These are phyloP conservation scores for Mycena galopus DNA, from an alignment of 768 basidiomycete genomes.

Conservation along the genomic window DNA sequence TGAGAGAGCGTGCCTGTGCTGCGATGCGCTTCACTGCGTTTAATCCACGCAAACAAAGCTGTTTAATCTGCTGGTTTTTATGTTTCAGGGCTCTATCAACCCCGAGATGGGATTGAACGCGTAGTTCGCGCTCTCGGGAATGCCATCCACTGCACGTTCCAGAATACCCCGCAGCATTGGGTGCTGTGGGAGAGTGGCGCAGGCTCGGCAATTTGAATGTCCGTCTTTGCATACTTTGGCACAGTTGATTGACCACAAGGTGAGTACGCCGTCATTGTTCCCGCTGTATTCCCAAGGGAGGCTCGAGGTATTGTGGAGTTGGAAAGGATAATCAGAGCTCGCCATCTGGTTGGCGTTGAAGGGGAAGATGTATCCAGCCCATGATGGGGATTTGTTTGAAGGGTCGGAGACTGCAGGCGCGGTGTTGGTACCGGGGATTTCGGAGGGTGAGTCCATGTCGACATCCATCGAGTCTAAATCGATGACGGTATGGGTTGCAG, in stretches of 20 bases:
- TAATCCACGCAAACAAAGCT: neutral
- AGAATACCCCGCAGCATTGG: neutral
- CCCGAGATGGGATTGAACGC: neutral
- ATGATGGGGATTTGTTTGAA: too few relatives aligned
- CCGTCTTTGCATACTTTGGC: too few relatives aligned
- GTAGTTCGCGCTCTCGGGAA: conserved; percentile 1
- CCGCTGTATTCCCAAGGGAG: neutral
- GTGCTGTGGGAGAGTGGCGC: neutral
- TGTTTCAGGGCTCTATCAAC: neutral
- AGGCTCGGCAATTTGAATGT: too few relatives aligned
- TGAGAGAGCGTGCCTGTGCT: too few relatives aligned
- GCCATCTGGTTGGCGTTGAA: too few relatives aligned
- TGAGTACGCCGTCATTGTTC: neutral
- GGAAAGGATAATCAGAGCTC: too few relatives aligned
- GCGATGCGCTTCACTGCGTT: neutral
- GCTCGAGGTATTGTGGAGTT: neutral
- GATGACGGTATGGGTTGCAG: too few relatives aligned
- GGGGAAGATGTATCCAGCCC: too few relatives aligned
- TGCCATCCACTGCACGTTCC: neutral
- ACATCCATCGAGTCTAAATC: too few relatives aligned
- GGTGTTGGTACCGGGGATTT: too few relatives aligned
- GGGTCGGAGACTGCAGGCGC: too few relatives aligned
- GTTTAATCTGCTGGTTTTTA: conserved; percentile 3
- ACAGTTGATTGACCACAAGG: neutral
- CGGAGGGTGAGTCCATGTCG: too few relatives aligned